Evolutionary conservation across 345 rosid genomes (phyloP), one percentile per base, ranked within the genome.

Genomic region (Eucalyptus marginata): DNA sequence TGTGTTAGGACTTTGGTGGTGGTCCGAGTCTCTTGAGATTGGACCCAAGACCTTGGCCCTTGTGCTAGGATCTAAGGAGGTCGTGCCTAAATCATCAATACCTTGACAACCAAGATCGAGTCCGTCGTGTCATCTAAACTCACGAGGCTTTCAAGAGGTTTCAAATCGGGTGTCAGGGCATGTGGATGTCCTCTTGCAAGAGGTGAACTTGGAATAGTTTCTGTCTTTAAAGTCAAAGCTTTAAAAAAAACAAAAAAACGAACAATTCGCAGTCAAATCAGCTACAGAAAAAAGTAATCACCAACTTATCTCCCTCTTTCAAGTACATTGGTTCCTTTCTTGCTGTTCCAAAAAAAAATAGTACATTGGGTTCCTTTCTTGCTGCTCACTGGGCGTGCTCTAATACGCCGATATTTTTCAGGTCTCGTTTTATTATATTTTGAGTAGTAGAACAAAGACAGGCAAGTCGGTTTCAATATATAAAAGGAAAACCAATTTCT

Each of bases 1-100:
- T 52, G 5, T 52, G 58, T 59, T 27, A 12, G 15, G n/a, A 59
- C 2, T 31, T 59, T 27, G 31, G 66, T 25, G 66, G 66, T 1
- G 2, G 15, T 31, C 15, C 0, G 0, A 0, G 31, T 59, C 31
- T 11, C 66, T 27, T 11, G 29, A 59, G n/a, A 27, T 27, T 27
- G 15, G 66, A 62, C 17, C 71, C 33, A 29, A 29, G 71, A 62
- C 18, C 18, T 62, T 13, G 17, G 4, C 9, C 8, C 36, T 64
- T n/a, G 10, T 64, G 36, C 10, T 2, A 13, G 18, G 8, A 27
- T 59, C 68, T 27, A 59, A 59, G 31, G 7, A 59, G 8, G 33
- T 27, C 16, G 0, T 27, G 16, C 8, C 33, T 27, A 59, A 59
- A 59, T 59, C 33, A 56, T 7, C 31, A 59, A 3, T 16, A 27